Percentiles rank a stretch among this genome's conserved stretches.
These are phyloP conservation scores for Torrubiella hemipterigena DNA, from an alignment of 2,329 filamentous ascomycete species.

Conservation along the genomic window DNA sequence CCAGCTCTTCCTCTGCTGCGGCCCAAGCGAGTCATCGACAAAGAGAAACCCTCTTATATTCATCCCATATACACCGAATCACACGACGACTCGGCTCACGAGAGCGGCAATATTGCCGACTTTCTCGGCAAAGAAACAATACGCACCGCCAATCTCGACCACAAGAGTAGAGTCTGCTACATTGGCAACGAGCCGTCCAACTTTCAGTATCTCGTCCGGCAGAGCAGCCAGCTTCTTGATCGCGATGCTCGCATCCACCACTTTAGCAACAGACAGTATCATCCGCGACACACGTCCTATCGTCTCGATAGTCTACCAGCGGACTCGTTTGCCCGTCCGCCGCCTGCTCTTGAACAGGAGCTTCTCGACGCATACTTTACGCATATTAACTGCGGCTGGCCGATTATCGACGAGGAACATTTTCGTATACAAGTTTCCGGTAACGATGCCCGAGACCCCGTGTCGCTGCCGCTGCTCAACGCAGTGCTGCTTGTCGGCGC, in stretches of 20 bases:
- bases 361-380: slow-evolving; percentile 38
- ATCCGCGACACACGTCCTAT: slow-evolving; percentile 23
- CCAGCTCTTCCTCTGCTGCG: too few relatives aligned
- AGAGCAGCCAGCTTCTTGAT: slow-evolving; percentile 21
- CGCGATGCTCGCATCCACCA: slow-evolving; percentile 17
- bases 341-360: slow-evolving; percentile 26
- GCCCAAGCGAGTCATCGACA: too few relatives aligned
- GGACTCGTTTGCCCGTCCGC: neutral
- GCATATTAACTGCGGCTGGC: slow-evolving; percentile 37
- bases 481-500: slow-evolving; percentile 38
- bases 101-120: slow-evolving; percentile 34
- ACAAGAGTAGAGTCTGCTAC: slow-evolving; percentile 36
- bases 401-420: slow-evolving; percentile 36
- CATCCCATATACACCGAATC: neutral
- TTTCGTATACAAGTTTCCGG: slow-evolving; percentile 38
- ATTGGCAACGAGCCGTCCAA: slow-evolving; percentile 45
- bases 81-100: slow-evolving; percentile 21
- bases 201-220: slow-evolving; percentile 40
- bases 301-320: neutral
- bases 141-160: slow-evolving; percentile 30
- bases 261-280: slow-evolving; percentile 19
- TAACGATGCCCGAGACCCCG: slow-evolving; percentile 27
- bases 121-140: slow-evolving; percentile 36
- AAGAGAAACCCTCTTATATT: too few relatives aligned
- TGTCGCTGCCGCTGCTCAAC: slow-evolving; percentile 36